Percentiles rank a stretch among this genome's conserved stretches.
These are phyloP conservation scores for Colletotrichum tabaci DNA, from an alignment of 2,329 filamentous ascomycete species.

Conservation along the genomic window DNA sequence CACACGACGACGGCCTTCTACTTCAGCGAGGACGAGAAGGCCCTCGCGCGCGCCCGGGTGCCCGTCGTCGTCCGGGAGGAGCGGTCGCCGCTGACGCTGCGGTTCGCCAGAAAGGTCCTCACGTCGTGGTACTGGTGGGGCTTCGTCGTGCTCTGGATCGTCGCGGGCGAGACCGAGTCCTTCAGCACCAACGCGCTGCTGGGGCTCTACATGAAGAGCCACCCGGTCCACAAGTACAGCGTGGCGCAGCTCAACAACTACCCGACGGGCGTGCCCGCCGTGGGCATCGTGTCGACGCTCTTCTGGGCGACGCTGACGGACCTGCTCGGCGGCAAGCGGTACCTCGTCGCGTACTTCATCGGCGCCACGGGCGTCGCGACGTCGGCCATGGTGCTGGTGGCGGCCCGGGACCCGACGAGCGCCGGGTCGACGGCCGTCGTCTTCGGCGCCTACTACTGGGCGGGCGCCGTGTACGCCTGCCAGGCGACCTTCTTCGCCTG, in stretches of 20 bases:
- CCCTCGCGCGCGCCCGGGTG: conserved; percentile 60
- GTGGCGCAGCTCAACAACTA: conserved; percentile 70
- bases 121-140: conserved; percentile 76
- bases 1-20: conserved; percentile 56
- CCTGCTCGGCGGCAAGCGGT: conserved; percentile 73
- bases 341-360: conserved; percentile 78
- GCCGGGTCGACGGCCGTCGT: conserved; percentile 64
- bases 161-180: conserved; percentile 80
- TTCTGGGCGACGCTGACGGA: conserved; percentile 81
- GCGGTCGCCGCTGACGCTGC: conserved; percentile 61
- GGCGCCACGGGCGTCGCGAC: conserved; percentile 75
- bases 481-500: conserved; percentile 83
- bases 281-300: conserved; percentile 72
- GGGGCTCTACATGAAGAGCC: conserved; percentile 64
- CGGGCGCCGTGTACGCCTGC: conserved; percentile 79
- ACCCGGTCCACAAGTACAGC: conserved; percentile 59
- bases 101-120: conserved; percentile 70
- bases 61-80: conserved; percentile 52
- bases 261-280: conserved; percentile 69
- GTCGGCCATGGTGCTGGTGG: conserved; percentile 72
- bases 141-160: conserved; percentile 77
- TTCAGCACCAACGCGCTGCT: conserved; percentile 76
- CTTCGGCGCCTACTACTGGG: conserved; percentile 79
- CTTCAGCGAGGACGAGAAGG: conserved; percentile 52
- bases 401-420: conserved; percentile 58